Evolutionary conservation across 2,329 filamentous ascomycete species (phyloP).

Genomic region (Triangularia verruculosa): DNA sequence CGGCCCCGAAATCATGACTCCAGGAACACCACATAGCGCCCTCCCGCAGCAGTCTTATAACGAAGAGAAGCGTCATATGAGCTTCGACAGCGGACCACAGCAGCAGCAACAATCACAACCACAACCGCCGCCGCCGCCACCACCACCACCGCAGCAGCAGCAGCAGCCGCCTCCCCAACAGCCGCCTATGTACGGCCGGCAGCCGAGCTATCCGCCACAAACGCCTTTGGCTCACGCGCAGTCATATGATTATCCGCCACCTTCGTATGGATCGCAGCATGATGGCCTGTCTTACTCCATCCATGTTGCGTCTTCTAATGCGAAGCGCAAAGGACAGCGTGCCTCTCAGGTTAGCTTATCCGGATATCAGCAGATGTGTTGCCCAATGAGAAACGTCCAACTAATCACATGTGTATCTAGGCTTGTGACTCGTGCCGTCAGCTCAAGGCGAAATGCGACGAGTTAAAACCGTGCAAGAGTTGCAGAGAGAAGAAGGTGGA

Average conservation of each 20-base stretch:
- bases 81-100: slow-evolving; percentile 45
- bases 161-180: slow-evolving; percentile 7
- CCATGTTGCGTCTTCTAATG: slow-evolving; percentile 44
- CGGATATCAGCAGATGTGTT: neutral
- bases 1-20: slow-evolving; percentile 35
- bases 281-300: slow-evolving; percentile 40
- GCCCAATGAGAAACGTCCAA: neutral
- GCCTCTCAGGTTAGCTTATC: slow-evolving; percentile 54
- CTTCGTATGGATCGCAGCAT: slow-evolving; percentile 33
- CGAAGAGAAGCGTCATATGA: slow-evolving; percentile 53
- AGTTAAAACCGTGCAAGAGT: slow-evolving; percentile 77
- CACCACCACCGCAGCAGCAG: slow-evolving; percentile 19
- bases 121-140: neutral
- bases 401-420: slow-evolving; percentile 41
- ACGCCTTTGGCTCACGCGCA: slow-evolving; percentile 40
- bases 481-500: slow-evolving; percentile 82
- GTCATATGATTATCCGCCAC: slow-evolving; percentile 34
- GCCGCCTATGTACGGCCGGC: slow-evolving; percentile 38
- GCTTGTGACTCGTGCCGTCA: slow-evolving; percentile 88
- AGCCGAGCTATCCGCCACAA: slow-evolving; percentile 41
- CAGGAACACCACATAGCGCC: slow-evolving; percentile 36
- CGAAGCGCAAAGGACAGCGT: slow-evolving; percentile 62
- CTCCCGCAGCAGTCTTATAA: slow-evolving; percentile 40
- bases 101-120: neutral
- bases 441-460: slow-evolving; percentile 88